These are phyloP conservation scores for Camellia sinensis DNA, from an alignment of 148 eudicot genomes.

Conservation along the genomic window DNA sequence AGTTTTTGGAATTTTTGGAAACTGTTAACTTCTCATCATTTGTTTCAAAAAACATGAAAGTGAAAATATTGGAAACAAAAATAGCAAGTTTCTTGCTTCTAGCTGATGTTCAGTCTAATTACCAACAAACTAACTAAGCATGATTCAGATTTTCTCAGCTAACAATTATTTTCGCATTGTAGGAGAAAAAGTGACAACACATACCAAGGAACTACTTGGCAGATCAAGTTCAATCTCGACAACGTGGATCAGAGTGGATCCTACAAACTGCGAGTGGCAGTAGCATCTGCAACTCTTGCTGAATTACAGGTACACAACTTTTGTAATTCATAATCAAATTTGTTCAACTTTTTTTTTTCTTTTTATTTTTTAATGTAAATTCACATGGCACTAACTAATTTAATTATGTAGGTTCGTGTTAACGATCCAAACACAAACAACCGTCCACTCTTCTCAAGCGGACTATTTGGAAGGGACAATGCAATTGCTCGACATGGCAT, in stretches of 20 bases:
- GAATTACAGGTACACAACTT: slow-evolving; percentile 52
- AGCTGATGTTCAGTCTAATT: background rate
- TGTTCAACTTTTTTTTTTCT: background rate
- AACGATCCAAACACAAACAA: slow-evolving; percentile 43
- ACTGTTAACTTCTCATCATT: no score
- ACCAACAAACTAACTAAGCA: background rate
- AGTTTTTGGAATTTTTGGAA: no score
- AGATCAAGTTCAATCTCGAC: slow-evolving; percentile 73
- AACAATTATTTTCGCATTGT: background rate
- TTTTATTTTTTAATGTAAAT: no score
- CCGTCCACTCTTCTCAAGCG: slow-evolving; percentile 54
- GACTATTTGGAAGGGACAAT: slow-evolving; percentile 57
- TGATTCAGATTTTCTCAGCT: background rate
- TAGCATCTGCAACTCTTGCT: slow-evolving; percentile 76
- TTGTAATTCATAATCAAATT: background rate
- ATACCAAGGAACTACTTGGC: slow-evolving; percentile 81
- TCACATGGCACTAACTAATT: background rate
- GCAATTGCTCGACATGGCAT: slow-evolving; percentile 60
- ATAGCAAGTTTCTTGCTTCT: background rate
- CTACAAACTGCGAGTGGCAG: slow-evolving; percentile 72
- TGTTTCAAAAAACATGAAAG: no score
- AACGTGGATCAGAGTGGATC: slow-evolving; percentile 36
- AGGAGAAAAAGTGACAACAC: slow-evolving; percentile 54
- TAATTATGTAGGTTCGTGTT: slow-evolving; percentile 38
- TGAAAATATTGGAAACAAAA: background rate